Base-by-base conservation (phyloP, 306 rosid species). In the Medicago ruthenica region DNA sequence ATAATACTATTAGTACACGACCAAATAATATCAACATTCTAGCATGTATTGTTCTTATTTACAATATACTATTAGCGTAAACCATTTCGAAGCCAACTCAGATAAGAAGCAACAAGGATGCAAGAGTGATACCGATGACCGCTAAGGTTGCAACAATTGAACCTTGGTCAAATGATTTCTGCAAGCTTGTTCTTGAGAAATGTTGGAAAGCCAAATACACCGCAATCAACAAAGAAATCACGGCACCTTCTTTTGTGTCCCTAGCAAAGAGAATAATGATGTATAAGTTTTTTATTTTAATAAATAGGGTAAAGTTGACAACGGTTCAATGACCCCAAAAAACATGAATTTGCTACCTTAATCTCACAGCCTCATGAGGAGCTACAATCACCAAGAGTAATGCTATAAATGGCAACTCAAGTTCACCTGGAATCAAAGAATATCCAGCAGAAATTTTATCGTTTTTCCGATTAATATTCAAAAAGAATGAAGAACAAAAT, bases 201-300 rank as follows among this genome's bases (percentile, higher is more conserved):
- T 95, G 99, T 83, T 90, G 98, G 88, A 83, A 95, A 73, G 96
- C 98, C 87, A 95, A 51, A 87, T 92, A 92, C 54, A 83, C 98
- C 12, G 87, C 88, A 78, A 95, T 89, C 67, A 80, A 54, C 79
- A 90, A 54, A 50, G 98, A 84, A 83, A 92, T 22, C 20, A 88
- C 80, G 27, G 88, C 89, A 74, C 97, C 96, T 83, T 88, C 90
- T 86, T 82, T 90, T 74, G 89, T 92, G 79, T 88, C 88, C 87
- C 99, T 95, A 87, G 67, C 73, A 82, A 55, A 64, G 68, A 67
- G 54, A 72, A 73, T 77, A 75, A 71, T 68, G 59, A 79, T 12
- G 41, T 45, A 14, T 55, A 81, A 83, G 51, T 58, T 44, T 10
- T 21, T 77, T 50, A 12, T 7, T 18, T 62, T 67, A 58, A 58